Base-by-base conservation (phyloP, 805 yeast genomes). In the Saccharomycopsis guyanensis region DNA sequence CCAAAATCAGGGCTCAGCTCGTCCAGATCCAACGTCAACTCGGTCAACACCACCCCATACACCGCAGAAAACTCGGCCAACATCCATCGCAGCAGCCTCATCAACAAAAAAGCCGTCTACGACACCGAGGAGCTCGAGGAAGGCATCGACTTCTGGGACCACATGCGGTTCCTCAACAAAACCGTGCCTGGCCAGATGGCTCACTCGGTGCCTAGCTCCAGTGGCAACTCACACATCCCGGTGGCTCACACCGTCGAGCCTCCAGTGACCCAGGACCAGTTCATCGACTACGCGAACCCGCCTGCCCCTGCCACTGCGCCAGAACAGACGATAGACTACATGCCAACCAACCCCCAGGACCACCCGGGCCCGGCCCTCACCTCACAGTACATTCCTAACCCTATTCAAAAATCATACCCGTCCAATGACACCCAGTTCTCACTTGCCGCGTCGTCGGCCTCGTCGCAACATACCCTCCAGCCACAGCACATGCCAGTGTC, bases 401-500 rank as follows among this genome's bases (percentile, higher is more conserved):
- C 29, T 6, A 6, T 25, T 10, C 29, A 25, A 25, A 25, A 25
- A 10, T 10, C 10, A 10, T 25, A 25, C 10, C n/a, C n/a, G n/a
- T n/a, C n/a, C n/a, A n/a, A n/a, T n/a, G n/a, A n/a, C n/a, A n/a
- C n/a, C n/a, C 29, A 25, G 29, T 6, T 6, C 29, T 25, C 42
- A 18, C 3, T n/a, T 22, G 33, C 16, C 33, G 32, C 24, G 4
- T 39, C 16, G 12, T 23, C 27, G 16, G 29, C 24, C 5, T 12
- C 20, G 40, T 10, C 10, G 29, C 29, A 25, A 10, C 37, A 33
- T 6, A n/a, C 16, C 20, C 20, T 33, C 12, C 42, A 19, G 27
- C 18, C 20, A 8, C 37, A 5, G 5, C 18, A 33, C 18, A 57
- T 56, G 40, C 79, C 80, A 0, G 78, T 72, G 2, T 72, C 78